phyloP scores from a whole-genome alignment of 2,329 filamentous ascomycete genomes.

The Aspergillus ochraceus region DNA sequence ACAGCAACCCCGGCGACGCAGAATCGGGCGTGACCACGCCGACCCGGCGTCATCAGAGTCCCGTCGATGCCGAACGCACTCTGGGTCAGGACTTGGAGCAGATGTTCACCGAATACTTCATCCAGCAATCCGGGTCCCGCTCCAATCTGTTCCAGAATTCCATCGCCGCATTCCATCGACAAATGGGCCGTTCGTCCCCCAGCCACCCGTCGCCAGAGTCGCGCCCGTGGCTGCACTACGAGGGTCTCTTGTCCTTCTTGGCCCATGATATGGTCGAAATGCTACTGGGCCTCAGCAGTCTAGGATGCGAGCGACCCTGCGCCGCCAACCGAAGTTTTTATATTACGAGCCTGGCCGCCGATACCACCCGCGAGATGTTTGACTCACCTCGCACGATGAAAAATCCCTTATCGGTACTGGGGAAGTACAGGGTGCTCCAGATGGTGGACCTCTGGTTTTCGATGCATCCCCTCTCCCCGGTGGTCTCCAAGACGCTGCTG shows the following conservation, averaged over 20 bases:
- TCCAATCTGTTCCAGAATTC: conserved; percentile 2
- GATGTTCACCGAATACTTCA: conserved; percentile 6
- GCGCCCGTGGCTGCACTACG: not conserved
- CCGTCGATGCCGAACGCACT: not conserved
- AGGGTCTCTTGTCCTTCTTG: not conserved
- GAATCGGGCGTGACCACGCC: not conserved
- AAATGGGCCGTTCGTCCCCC: not conserved
- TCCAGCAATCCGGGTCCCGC: not conserved
- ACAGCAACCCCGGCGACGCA: not conserved
- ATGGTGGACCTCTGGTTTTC: conserved; percentile 6
- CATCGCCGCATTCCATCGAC: conserved; percentile 1
- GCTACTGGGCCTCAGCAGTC: not conserved
- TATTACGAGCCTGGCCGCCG: not conserved
- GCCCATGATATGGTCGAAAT: conserved; percentile 2
- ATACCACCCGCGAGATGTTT: not conserved
- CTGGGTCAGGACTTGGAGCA: conserved; percentile 1
- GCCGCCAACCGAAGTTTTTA: not conserved
- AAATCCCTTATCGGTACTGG: not conserved
- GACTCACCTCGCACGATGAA: not conserved
- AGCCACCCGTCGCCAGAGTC: not conserved
- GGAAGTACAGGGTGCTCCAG: not conserved
- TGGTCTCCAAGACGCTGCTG: conserved; percentile 5
- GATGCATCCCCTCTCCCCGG: conserved; percentile 3
- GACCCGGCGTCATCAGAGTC: not conserved
- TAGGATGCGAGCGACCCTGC: not conserved